Evolutionary conservation across 495 filamentous ascomycete species (phyloP), one percentile per base, ranked within the genome.

Genomic region (Melanomma pulvis-pyrius): DNA sequence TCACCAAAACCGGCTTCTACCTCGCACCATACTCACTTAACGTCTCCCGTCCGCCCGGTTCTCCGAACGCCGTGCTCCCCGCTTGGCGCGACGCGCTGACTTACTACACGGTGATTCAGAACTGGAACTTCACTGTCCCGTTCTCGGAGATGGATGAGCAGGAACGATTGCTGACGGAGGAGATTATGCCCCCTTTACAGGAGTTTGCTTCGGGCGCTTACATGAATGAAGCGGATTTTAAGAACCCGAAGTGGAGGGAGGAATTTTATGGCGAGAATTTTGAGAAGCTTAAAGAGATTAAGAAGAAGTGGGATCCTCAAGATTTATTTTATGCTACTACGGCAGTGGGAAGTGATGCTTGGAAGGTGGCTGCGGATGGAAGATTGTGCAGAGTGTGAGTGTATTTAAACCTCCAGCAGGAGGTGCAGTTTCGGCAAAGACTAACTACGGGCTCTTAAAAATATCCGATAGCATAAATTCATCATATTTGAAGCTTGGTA

Each of bases 291-390:
- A 7, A 12, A 25, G 29, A 17, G 29, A 46, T 63, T 21, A 63
- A 63, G 60, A 54, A 46, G 39, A 63, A 22, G 36, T 63, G 51
- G 49, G 60, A 63, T 47, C 60, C 60, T 3, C 21, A 47, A 19
- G 60, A 30, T 19, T 19, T 63, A 30, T 55, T 63, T 21, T 63
- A 54, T 29, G 60, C 50, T 1, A 54, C 46, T 28, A 63, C 60
- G 24, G 60, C 60, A 30, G 60, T 63, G 36, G 60, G 60, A 24
- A 63, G 60, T 49, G 60, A 63, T 11, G 29, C 25, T 28, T 63
- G 60, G 60, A 32, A 46, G 30, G 51, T 53, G 36, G 79, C 74
- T 58, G 83, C 79, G 50, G 84, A 86, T 60, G 82, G 83, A 22
- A 11, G 70, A 29, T 39, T 65, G 32, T 69, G 59, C 25, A 44